phyloP scores from a whole-genome alignment of 2,329 filamentous ascomycete species.

The Fusarium haematococcum region DNA sequence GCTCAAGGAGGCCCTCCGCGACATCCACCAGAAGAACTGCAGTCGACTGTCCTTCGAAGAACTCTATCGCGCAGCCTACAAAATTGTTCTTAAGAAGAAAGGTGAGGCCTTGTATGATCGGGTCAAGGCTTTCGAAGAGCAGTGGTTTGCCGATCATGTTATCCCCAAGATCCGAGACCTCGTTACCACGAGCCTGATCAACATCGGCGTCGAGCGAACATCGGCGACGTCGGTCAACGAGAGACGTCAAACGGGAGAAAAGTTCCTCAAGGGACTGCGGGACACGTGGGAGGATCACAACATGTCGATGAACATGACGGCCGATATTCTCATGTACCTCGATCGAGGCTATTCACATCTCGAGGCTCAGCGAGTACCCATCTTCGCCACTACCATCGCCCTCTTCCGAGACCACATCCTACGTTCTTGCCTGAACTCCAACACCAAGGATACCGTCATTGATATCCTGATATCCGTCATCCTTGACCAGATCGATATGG shows the following conservation, averaged over 20 bases:
- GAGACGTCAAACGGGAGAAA: constrained; percentile 82
- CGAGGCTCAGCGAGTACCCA: constrained; percentile 77
- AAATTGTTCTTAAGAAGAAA: constrained; percentile 90
- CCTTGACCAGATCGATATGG: constrained; percentile 92
- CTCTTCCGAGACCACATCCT: constrained; percentile 91
- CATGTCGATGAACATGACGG: constrained; percentile 94
- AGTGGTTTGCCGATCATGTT: constrained; percentile 82
- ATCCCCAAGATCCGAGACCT: constrained; percentile 76
- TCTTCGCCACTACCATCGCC: constrained; percentile 86
- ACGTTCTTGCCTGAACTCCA: constrained; percentile 64
- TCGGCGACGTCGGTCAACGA: constrained; percentile 78
- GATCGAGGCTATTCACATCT: constrained; percentile 82
- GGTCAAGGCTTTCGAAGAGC: constrained; percentile 83
- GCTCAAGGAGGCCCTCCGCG: constrained; percentile 79
- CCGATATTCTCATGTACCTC: constrained; percentile 97
- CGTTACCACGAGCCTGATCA: constrained; percentile 76
- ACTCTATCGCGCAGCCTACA: constrained; percentile 93
- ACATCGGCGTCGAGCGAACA: constrained; percentile 67
- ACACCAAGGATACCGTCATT: constrained; percentile 68
- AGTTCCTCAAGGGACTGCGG: constrained; percentile 81
- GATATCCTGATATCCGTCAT: constrained; percentile 84
- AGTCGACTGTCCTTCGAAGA: constrained; percentile 93
- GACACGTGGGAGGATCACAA: constrained; percentile 90
- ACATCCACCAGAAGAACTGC: constrained; percentile 94
- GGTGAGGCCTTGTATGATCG: constrained; percentile 83